A percentile compares a stretch with the other conserved stretches of the same genome.
Conservation (phyloP, 495 filamentous ascomycete genomes). For the Aspergillus wentii region DNA sequence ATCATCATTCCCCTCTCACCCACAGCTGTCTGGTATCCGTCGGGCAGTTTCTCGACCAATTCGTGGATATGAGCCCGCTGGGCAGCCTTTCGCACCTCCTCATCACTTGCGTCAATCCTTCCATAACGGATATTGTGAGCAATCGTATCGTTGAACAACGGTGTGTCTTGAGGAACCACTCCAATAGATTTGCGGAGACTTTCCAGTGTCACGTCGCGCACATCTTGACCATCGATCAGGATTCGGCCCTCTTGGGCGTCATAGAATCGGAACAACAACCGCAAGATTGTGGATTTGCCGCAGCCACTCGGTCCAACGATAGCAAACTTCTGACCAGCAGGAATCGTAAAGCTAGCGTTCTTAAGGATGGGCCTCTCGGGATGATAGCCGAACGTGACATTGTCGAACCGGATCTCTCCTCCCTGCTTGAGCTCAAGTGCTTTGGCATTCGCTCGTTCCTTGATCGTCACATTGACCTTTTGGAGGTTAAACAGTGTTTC, state of each 20-base stretch:
- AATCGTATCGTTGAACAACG: conserved; percentile 92
- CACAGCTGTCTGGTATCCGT: conserved; percentile 87
- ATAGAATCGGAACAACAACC: conserved; percentile 90
- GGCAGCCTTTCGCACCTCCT: conserved; percentile 70
- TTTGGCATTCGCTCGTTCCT: conserved; percentile 68
- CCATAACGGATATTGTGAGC: conserved; percentile 95
- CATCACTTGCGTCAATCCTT: conserved; percentile 70
- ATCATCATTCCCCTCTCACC: conserved; percentile 99
- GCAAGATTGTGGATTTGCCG: conserved; percentile 89
- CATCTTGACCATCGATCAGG: conserved; percentile 87
- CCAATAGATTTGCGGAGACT: conserved; percentile 84
- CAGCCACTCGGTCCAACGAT: conserved; percentile 94
- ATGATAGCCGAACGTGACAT: conserved; percentile 92
- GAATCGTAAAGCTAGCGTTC: conserved; percentile 82
- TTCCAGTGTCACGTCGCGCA: conserved; percentile 75
- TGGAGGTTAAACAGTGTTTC: conserved; percentile 98
- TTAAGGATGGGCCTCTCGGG: conserved; percentile 81
- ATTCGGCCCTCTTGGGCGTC: conserved; percentile 86
- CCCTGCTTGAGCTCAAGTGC: conserved; percentile 65
- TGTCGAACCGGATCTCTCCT: conserved; percentile 88
- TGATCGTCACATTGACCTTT: conserved; percentile 88
- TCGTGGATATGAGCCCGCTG: conserved; percentile 80
- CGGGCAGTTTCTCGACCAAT: conserved; percentile 69
- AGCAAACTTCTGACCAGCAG: conserved; percentile 91
- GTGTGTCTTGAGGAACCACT: conserved; percentile 95